Percentiles rank a stretch among this genome's conserved stretches.
phyloP scores from a whole-genome alignment of 1,139 yeast genomes.

The Geotrichum cucujoidarum region DNA sequence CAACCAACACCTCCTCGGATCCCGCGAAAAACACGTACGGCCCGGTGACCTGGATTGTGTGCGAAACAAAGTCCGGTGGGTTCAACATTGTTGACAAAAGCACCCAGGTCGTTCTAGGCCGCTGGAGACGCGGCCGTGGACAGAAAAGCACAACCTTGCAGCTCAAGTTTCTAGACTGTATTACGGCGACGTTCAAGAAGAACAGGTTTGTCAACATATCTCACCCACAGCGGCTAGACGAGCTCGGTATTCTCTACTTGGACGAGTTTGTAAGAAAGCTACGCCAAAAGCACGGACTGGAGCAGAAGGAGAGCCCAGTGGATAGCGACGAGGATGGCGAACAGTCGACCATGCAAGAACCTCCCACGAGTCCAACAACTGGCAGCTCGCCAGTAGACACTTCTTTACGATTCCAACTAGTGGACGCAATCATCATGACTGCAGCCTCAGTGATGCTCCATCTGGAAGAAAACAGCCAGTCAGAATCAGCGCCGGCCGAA shows the following conservation, averaged over 20 bases:
- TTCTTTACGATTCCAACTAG: not conserved
- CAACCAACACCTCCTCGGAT: not conserved
- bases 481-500: not conserved
- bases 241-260: too few species aligned
- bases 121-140: not conserved
- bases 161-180: not conserved
- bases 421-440: not conserved
- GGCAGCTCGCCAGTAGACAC: too few species aligned
- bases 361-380: too few species aligned
- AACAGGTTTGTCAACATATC: too few species aligned
- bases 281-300: not conserved
- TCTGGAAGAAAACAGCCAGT: not conserved
- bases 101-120: conserved; percentile 1
- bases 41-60: not conserved
- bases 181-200: too few species aligned
- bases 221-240: too few species aligned
- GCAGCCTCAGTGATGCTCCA: not conserved
- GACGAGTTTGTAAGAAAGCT: not conserved
- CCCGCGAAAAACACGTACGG: not conserved
- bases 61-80: not conserved
- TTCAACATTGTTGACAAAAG: conserved; percentile 1
- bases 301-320: too few species aligned
- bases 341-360: too few species aligned
- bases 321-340: too few species aligned
- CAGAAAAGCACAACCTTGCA: not conserved